Percentiles rank a stretch among this genome's conserved stretches.
Conservation (phyloP, 148 eudicot genomes). For the Bassia scoparia region DNA sequence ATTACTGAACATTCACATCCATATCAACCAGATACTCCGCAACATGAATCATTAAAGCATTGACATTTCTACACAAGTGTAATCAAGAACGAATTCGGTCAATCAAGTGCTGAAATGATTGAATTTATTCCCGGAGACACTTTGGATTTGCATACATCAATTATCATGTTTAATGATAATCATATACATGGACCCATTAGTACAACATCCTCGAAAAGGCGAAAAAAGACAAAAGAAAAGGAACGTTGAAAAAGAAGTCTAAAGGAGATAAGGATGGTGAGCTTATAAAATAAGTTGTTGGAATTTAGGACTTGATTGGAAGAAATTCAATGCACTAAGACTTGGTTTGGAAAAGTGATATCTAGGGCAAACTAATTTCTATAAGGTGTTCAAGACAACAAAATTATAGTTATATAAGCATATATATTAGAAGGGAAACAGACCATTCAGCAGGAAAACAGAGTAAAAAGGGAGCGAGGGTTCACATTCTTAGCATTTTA, state of each 20-base stretch:
- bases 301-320: constrained; percentile 6
- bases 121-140: not conserved
- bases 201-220: not conserved
- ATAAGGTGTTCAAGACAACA: not conserved
- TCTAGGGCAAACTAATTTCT: not conserved
- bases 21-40: constrained; percentile 1
- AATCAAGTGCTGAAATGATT: constrained; percentile 8
- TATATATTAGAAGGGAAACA: not conserved
- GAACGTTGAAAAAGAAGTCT: not conserved
- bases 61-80: not conserved
- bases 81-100: not conserved
- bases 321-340: constrained; percentile 8
- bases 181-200: constrained; percentile 12
- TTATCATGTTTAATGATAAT: constrained; percentile 5
- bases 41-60: not conserved
- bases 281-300: not conserved
- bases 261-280: not conserved
- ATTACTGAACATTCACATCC: not conserved
- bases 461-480: not conserved
- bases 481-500: not conserved
- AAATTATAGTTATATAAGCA: not conserved
- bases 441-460: not conserved
- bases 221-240: not conserved
- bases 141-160: not conserved
- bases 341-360: not conserved